These are phyloP conservation scores for Termitomyces sp. DNA, from an alignment of 768 basidiomycete species.

Conservation along the genomic window DNA sequence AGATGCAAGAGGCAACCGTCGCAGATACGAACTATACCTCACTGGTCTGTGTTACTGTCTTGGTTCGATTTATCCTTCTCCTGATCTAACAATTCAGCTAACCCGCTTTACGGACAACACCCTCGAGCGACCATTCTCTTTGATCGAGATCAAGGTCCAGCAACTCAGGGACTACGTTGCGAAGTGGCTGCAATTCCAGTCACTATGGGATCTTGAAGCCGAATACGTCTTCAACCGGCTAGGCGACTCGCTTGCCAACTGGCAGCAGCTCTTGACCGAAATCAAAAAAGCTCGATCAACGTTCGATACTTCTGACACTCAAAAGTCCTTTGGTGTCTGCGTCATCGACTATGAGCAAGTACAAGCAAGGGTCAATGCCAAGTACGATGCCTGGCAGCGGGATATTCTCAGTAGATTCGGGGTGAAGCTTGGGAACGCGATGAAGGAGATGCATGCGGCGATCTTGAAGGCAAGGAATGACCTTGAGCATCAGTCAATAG, in stretches of 20 bases:
- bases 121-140: slow-evolving; percentile 76
- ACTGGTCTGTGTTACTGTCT: slow-evolving; percentile 50
- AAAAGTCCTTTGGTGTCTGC: slow-evolving; percentile 89
- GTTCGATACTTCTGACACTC: slow-evolving; percentile 95
- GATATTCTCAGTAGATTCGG: slow-evolving; percentile 94
- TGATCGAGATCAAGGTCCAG: slow-evolving; percentile 87
- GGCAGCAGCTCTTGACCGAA: slow-evolving; percentile 95
- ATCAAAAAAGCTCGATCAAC: slow-evolving; percentile 96
- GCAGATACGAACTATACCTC: slow-evolving; percentile 82
- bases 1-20: slow-evolving; percentile 69
- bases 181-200: slow-evolving; percentile 99
- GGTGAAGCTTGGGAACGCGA: slow-evolving; percentile 86
- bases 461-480: slow-evolving; percentile 94
- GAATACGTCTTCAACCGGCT: slow-evolving; percentile 96
- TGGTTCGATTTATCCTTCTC: not conserved
- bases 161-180: slow-evolving; percentile 88
- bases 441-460: slow-evolving; percentile 96
- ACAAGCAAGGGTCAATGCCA: slow-evolving; percentile 95
- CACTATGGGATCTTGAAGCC: slow-evolving; percentile 96
- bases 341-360: slow-evolving; percentile 98
- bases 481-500: slow-evolving; percentile 94
- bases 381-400: slow-evolving; percentile 97
- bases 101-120: slow-evolving; percentile 71
- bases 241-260: slow-evolving; percentile 88
- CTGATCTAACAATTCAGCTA: slow-evolving; percentile 45